Conservation (phyloP, 1,284 basidiomycete species). For the Papiliotrema flavescens region DNA sequence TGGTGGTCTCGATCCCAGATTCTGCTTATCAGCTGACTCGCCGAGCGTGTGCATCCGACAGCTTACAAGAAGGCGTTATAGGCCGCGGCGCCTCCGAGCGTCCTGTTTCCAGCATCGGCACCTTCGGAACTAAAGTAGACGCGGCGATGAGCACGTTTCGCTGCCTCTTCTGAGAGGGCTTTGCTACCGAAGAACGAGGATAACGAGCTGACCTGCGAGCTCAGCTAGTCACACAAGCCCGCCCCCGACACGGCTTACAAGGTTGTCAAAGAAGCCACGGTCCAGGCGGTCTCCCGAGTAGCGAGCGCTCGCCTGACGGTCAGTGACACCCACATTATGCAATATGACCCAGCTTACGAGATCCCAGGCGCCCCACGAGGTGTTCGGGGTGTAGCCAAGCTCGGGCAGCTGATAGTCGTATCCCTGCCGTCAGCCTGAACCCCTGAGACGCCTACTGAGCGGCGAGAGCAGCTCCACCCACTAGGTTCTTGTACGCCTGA, state of each 20-base stretch:
- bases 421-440: constrained; percentile 14
- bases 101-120: constrained; percentile 34
- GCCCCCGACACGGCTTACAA: constrained; percentile 26
- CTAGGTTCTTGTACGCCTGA: constrained; percentile 27
- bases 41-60: background rate
- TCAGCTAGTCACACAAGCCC: background rate
- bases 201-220: constrained; percentile 26
- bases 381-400: constrained; percentile 26
- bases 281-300: constrained; percentile 32
- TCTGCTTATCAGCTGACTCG: background rate
- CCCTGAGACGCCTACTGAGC: background rate
- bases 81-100: constrained; percentile 43
- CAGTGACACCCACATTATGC: background rate
- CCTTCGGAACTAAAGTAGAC: constrained; percentile 36
- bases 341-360: constrained; percentile 19
- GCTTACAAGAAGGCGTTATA: constrained; percentile 44
- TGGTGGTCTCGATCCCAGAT: constrained; percentile 43
- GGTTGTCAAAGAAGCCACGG: constrained; percentile 40
- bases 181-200: constrained; percentile 36
- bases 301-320: constrained; percentile 30
- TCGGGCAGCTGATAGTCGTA: constrained; percentile 36
- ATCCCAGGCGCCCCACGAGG: constrained; percentile 38
- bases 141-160: constrained; percentile 34
- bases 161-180: constrained; percentile 36
- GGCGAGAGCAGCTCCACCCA: constrained; percentile 7